Percentiles rank a stretch among this genome's conserved stretches.
phyloP scores from a whole-genome alignment of 2,329 filamentous ascomycete species.

The Epichloe sylvatica region DNA sequence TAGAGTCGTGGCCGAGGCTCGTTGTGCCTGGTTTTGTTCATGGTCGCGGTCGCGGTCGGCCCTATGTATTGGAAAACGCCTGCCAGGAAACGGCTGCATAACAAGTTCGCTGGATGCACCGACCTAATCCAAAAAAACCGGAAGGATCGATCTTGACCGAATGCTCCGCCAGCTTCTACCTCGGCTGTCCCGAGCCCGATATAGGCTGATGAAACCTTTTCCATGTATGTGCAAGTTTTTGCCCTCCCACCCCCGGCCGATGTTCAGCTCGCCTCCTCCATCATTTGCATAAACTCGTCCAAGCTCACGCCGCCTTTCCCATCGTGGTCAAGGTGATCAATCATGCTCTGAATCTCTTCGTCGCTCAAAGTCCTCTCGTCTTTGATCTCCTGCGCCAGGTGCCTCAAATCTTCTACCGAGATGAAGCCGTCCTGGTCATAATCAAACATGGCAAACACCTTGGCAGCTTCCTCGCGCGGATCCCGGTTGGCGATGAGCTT shows the following conservation, averaged over 20 bases:
- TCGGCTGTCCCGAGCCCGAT: background rate
- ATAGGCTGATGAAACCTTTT: background rate
- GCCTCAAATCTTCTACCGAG: conserved; percentile 70
- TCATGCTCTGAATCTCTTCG: conserved; percentile 87
- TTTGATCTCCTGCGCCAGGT: conserved; percentile 80
- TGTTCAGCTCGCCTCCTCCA: conserved; percentile 28
- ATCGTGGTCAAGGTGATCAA: conserved; percentile 93
- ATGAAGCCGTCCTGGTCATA: conserved; percentile 85
- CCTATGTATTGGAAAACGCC: background rate
- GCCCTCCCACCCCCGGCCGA: background rate
- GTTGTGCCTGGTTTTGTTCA: background rate
- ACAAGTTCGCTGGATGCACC: background rate
- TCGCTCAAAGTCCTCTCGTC: conserved; percentile 70
- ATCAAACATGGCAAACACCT: conserved; percentile 90
- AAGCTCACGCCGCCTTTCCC: conserved; percentile 68
- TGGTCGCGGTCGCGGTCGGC: background rate
- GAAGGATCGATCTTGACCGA: background rate
- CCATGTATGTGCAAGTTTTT: background rate
- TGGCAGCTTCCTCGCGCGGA: conserved; percentile 77
- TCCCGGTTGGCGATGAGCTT: conserved; percentile 69
- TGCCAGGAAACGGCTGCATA: background rate
- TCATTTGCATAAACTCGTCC: conserved; percentile 56
- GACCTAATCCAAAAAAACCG: background rate
- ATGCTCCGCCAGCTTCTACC: background rate
- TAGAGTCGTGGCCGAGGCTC: background rate